phyloP scores from a whole-genome alignment of 192 early-diverging fungal genomes.

The Podochytrium sp. region DNA sequence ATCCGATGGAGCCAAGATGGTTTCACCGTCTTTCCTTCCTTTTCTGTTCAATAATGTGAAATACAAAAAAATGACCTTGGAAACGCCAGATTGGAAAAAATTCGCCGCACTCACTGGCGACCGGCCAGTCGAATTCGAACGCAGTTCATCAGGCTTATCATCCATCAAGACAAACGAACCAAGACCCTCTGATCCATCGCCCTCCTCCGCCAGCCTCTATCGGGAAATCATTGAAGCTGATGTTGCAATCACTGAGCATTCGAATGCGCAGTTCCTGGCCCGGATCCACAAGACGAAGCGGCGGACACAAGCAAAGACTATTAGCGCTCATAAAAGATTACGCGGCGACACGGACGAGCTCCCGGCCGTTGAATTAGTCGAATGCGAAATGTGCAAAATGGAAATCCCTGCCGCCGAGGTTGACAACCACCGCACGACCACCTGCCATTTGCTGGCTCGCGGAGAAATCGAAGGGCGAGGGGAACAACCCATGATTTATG shows the following conservation, averaged over 20 bases:
- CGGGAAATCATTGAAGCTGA: not conserved
- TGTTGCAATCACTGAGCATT: not conserved
- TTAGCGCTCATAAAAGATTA: not conserved
- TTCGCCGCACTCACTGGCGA: too few species aligned
- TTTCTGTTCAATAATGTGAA: too few species aligned
- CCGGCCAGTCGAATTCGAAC: too few species aligned
- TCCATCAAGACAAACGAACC: too few species aligned
- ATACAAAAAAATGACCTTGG: too few species aligned
- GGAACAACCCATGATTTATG: not conserved
- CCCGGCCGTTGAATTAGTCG: not conserved
- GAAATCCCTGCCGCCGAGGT: not conserved
- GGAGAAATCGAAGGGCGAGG: not conserved
- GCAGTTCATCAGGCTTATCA: too few species aligned
- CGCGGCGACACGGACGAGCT: not conserved
- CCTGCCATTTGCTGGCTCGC: not conserved
- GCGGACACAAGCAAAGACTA: not conserved
- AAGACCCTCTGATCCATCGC: too few species aligned
- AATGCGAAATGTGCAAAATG: slow-evolving; percentile 2
- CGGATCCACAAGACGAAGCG: not conserved
- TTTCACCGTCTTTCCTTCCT: too few species aligned
- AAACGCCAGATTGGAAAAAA: too few species aligned
- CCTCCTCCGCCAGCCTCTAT: not conserved
- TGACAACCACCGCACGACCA: not conserved
- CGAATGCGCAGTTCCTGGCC: slow-evolving; percentile 6
- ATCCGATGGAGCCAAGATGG: too few species aligned